Conservation (phyloP, 257 asterid species). For the Coffea canephora region DNA sequence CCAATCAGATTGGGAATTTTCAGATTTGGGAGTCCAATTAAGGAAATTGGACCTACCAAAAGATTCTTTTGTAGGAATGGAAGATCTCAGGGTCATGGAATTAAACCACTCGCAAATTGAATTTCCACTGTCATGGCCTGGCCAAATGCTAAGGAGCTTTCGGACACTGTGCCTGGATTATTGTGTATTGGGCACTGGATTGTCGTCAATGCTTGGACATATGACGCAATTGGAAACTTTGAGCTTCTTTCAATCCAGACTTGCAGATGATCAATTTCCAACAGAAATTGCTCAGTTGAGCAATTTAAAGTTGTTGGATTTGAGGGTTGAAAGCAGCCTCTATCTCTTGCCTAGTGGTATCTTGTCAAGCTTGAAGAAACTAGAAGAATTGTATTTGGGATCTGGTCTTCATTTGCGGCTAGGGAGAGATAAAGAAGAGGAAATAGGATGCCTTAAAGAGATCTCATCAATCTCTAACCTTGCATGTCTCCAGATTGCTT, state of each 20-base stretch:
- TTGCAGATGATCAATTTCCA: background rate
- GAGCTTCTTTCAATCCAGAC: background rate
- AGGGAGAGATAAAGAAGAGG: background rate
- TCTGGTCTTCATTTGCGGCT: background rate
- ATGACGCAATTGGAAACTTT: background rate
- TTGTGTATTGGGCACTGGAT: background rate
- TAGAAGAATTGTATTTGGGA: background rate
- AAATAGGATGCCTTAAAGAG: background rate
- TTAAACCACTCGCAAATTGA: background rate
- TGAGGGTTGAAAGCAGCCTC: background rate
- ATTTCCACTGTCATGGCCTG: background rate
- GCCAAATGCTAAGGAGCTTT: background rate
- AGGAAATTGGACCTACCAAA: background rate
- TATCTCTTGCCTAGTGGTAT: background rate
- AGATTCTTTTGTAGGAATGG: background rate
- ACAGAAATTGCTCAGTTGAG: background rate
- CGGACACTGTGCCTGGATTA: background rate
- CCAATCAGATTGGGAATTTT: background rate
- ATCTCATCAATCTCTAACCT: background rate
- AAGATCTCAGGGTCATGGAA: background rate
- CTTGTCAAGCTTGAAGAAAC: background rate
- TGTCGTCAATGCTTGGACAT: background rate
- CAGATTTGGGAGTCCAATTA: too few relatives aligned
- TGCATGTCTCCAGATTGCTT: background rate
- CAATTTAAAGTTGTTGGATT: background rate